Evolutionary conservation across 805 yeast species (phyloP).

Genomic region (Candida mattraensis): DNA sequence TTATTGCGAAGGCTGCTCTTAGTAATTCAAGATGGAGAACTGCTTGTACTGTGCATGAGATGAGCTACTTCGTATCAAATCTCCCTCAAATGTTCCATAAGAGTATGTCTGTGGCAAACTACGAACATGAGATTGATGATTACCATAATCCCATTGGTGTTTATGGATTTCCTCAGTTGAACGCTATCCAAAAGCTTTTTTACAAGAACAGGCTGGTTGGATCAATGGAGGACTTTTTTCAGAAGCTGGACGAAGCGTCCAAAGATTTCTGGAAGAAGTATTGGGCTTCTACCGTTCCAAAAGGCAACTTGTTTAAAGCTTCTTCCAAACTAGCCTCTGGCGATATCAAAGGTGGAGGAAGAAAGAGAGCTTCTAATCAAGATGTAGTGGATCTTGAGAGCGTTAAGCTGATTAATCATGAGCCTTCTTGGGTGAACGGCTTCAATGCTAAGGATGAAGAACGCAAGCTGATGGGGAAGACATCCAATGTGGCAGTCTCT

Average conservation of each 20-base stretch:
- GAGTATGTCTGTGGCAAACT: constrained; percentile 45
- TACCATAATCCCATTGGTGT: constrained; percentile 54
- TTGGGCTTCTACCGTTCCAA: constrained; percentile 45
- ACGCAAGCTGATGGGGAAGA: constrained; percentile 5
- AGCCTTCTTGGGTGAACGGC: constrained; percentile 27
- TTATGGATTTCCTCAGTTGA: constrained; percentile 61
- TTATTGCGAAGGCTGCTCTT: constrained; percentile 49
- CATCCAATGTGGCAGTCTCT: no score
- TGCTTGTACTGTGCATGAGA: constrained; percentile 60
- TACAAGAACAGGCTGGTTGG: constrained; percentile 50
- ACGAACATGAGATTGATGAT: constrained; percentile 35
- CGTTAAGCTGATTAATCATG: constrained; percentile 27
- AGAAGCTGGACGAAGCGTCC: constrained; percentile 36
- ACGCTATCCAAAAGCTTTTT: constrained; percentile 50
- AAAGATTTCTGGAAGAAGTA: constrained; percentile 53
- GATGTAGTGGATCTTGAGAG: constrained; percentile 32
- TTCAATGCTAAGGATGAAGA: constrained; percentile 30
- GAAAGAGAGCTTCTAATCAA: constrained; percentile 5
- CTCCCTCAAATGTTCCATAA: constrained; percentile 43
- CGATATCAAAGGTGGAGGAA: constrained; percentile 5
- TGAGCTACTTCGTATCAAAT: constrained; percentile 53
- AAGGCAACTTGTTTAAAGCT: no score
- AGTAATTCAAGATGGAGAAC: constrained; percentile 57
- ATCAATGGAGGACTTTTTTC: constrained; percentile 30
- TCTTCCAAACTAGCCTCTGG: no score